Evolutionary conservation across 1,284 basidiomycete genomes (phyloP).

Genomic region (Cutaneotrichosporon arboriforme): DNA sequence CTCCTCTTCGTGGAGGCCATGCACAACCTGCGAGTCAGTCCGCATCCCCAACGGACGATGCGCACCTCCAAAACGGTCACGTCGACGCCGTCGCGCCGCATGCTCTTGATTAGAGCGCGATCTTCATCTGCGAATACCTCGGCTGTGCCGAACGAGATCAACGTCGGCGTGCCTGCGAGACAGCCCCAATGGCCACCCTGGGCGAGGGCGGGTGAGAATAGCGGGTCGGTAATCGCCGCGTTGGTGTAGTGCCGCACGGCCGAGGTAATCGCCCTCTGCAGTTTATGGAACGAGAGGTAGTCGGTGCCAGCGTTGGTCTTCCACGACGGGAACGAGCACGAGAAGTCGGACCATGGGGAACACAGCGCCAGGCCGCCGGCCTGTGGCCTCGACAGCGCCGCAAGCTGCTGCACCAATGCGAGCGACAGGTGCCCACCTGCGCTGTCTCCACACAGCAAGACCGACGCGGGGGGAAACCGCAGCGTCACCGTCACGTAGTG

Average conservation of each 20-base stretch:
- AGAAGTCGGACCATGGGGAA: slow-evolving; percentile 57
- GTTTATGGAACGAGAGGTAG: slow-evolving; percentile 10
- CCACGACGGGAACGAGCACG: slow-evolving; percentile 17
- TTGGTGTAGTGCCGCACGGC: slow-evolving; percentile 19
- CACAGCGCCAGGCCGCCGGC: slow-evolving; percentile 55
- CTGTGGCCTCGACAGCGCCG: slow-evolving; percentile 20
- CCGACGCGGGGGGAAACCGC: slow-evolving; percentile 10
- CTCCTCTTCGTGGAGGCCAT: neutral
- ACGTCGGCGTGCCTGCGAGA: slow-evolving; percentile 21
- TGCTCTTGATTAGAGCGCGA: slow-evolving; percentile 20
- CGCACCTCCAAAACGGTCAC: slow-evolving; percentile 14
- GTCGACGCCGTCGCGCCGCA: slow-evolving; percentile 33
- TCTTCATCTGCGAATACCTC: slow-evolving; percentile 37
- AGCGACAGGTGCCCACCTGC: slow-evolving; percentile 17
- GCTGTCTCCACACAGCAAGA: slow-evolving; percentile 17
- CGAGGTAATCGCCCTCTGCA: slow-evolving; percentile 8
- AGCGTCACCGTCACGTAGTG: slow-evolving; percentile 9
- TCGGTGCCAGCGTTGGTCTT: slow-evolving; percentile 8
- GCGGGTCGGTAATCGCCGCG: slow-evolving; percentile 1
- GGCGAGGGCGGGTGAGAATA: slow-evolving; percentile 26
- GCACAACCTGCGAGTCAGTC: neutral
- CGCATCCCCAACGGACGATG: neutral
- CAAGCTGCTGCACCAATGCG: slow-evolving; percentile 11
- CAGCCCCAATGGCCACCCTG: slow-evolving; percentile 16
- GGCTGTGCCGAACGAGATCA: slow-evolving; percentile 33